Evolutionary conservation across 192 early-diverging fungal genomes (phyloP), one percentile per base, ranked within the genome.

Genomic region (Phycomyces nitens): DNA sequence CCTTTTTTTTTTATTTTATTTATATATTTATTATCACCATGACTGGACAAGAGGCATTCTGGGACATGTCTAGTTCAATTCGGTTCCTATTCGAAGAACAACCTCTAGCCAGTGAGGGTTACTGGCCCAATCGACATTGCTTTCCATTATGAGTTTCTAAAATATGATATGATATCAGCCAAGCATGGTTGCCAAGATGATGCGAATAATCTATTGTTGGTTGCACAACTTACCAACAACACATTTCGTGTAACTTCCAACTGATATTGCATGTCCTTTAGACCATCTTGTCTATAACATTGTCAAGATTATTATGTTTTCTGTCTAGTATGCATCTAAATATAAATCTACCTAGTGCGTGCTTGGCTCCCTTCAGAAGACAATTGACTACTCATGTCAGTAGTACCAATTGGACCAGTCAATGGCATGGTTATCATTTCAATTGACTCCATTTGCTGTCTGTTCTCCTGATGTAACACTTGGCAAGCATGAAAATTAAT

Each of bases 81-180:
- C 68, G 22, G 66, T 55, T 15, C 74, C 74, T 44, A 68, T 49
- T 11, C 26, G 34, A 14, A 76, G 53, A 66, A 76, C 74, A 4
- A 73, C 65, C 20, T 73, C 65, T 6, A 75, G 11, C 56, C 69
- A 77, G 20, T 73, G 70, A 7, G 69, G 62, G 51, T 74, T 67
- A 27, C 70, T 68, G n/a, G 64, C 60, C 75, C 75, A 80, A 52
- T 77, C 66, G 16, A 75, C 65, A 29, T 65, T 66, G 62, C 76
- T 81, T 47, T 77, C 79, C 52, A 81, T 42, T 14, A 81, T 64
- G 7, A 81, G 53, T 10, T 75, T 47, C 44, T 47, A 18, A 2
- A 34, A 18, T 43, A 42, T 9, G 18, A 0, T 12, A 38, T 0
- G 5, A 43, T 23, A 14, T 22, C 12, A 65, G 26, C 14, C 12